phyloP scores from a whole-genome alignment of 2,329 filamentous ascomycete species.

The Myriosclerotinia curreyana region DNA sequence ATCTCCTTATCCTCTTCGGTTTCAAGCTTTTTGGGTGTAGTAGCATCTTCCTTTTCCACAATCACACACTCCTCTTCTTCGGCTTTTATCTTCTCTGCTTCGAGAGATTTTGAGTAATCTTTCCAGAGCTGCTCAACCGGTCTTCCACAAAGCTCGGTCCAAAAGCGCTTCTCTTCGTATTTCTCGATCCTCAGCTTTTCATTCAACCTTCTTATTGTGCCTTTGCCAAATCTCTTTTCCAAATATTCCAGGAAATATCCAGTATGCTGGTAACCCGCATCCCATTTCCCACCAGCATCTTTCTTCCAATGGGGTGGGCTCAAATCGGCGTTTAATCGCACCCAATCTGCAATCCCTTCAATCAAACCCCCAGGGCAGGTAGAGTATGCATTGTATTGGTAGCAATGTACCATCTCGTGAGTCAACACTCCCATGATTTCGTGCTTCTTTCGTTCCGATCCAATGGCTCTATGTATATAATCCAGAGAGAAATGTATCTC shows the following conservation, averaged over 20 bases:
- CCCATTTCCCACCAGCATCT: conserved; percentile 61
- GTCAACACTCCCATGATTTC: conserved; percentile 83
- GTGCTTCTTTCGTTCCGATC: conserved; percentile 44
- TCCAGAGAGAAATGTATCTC: conserved; percentile 83
- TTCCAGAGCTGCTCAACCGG: conserved; percentile 69
- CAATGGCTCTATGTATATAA: conserved; percentile 60
- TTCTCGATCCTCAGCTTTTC: conserved; percentile 59
- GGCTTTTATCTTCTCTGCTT: conserved; percentile 28
- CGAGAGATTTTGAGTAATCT: conserved; percentile 58
- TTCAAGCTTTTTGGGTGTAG: background rate
- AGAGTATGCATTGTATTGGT: conserved; percentile 69
- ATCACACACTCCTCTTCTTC: conserved; percentile 37
- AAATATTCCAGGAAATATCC: conserved; percentile 89
- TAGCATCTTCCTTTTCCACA: conserved; percentile 35
- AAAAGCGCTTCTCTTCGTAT: conserved; percentile 65
- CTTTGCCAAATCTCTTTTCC: conserved; percentile 61
- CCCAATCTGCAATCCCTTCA: conserved; percentile 92
- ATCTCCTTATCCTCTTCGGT: background rate
- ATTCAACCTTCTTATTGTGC: conserved; percentile 62
- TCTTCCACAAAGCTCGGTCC: conserved; percentile 65
- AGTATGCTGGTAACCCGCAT: conserved; percentile 84
- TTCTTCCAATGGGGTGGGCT: conserved; percentile 81
- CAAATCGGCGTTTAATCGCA: conserved; percentile 70
- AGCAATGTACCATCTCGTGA: conserved; percentile 94
- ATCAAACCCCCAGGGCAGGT: conserved; percentile 72